Evolutionary conservation across 306 rosid genomes (phyloP).

Genomic region (Senna siamea): DNA sequence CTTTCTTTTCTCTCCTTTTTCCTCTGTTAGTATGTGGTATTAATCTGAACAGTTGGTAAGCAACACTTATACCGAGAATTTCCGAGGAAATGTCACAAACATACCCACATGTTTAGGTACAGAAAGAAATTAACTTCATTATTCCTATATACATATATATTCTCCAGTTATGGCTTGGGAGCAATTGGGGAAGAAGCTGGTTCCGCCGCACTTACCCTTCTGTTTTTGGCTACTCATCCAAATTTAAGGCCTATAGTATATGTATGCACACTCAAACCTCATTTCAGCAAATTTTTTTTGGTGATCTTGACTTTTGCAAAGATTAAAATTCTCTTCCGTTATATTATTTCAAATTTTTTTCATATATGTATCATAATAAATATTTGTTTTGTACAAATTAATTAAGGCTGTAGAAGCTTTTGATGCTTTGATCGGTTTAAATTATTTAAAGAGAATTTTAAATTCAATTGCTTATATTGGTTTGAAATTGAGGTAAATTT

Average conservation of each 20-base stretch:
- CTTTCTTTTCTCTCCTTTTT: neutral
- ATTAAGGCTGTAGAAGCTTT: too few species aligned
- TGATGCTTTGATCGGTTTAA: too few species aligned
- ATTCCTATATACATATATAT: neutral
- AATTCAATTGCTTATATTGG: too few species aligned
- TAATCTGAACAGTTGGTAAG: constrained; percentile 40
- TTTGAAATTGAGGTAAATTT: too few species aligned
- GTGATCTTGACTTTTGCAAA: too few species aligned
- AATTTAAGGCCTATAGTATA: constrained; percentile 27
- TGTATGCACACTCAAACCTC: too few species aligned
- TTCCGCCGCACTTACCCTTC: constrained; percentile 41
- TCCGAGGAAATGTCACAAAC: constrained; percentile 56
- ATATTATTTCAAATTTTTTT: too few species aligned
- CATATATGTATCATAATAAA: too few species aligned
- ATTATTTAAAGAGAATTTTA: too few species aligned
- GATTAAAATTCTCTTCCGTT: too few species aligned
- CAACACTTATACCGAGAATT: constrained; percentile 42
- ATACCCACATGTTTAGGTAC: constrained; percentile 21
- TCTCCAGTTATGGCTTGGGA: constrained; percentile 28
- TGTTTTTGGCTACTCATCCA: constrained; percentile 18
- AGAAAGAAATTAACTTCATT: constrained; percentile 7
- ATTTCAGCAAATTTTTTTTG: too few species aligned
- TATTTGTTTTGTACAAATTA: too few species aligned
- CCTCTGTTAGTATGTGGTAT: constrained; percentile 1
- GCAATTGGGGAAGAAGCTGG: constrained; percentile 23